phyloP scores from a whole-genome alignment of 1,139 yeast genomes.

The Candida sp. region DNA sequence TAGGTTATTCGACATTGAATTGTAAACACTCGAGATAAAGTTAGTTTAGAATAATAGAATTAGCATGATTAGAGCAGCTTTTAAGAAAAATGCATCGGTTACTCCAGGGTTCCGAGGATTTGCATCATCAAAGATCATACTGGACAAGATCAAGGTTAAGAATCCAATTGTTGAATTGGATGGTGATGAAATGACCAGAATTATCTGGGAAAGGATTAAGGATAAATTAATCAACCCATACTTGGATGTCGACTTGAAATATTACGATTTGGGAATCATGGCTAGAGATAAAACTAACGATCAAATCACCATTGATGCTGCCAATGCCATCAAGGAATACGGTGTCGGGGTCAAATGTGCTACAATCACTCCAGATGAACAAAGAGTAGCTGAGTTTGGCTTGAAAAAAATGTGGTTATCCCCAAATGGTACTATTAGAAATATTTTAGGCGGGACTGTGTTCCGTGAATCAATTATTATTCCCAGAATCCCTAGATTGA shows the following conservation, averaged over 20 bases:
- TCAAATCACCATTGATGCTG: constrained; percentile 71
- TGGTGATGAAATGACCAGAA: constrained; percentile 86
- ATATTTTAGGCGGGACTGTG: constrained; percentile 79
- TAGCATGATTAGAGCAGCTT: constrained; percentile 12
- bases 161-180: constrained; percentile 80
- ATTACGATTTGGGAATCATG: constrained; percentile 71
- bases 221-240: constrained; percentile 68
- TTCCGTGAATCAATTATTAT: constrained; percentile 82
- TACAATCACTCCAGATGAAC: constrained; percentile 83
- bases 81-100: constrained; percentile 9
- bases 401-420: constrained; percentile 84
- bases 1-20: background rate
- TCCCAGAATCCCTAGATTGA: constrained; percentile 70
- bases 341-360: constrained; percentile 89
- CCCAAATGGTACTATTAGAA: constrained; percentile 83
- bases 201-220: constrained; percentile 77
- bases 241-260: constrained; percentile 68
- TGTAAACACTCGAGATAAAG: background rate
- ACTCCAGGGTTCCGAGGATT: constrained; percentile 16
- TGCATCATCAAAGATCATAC: constrained; percentile 15
- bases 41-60: no score
- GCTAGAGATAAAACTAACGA: constrained; percentile 72
- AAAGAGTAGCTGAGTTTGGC: constrained; percentile 70
- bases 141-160: constrained; percentile 60
- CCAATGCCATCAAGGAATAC: constrained; percentile 67